Conservation (phyloP, 208 protist species). For the Angomonas deanei region DNA sequence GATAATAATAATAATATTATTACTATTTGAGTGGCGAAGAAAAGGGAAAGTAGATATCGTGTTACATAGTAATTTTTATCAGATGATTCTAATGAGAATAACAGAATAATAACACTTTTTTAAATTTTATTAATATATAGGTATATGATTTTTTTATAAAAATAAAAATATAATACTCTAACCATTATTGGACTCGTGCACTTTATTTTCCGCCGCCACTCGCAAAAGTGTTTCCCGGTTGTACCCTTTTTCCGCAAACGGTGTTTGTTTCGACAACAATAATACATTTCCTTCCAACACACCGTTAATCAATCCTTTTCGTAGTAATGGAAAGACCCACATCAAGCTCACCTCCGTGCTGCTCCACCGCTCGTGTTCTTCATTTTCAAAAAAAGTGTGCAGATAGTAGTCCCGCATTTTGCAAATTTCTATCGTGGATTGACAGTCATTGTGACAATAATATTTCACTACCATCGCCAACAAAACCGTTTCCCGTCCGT, state of each 20-base stretch:
- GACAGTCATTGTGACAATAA: slow-evolving; percentile 31
- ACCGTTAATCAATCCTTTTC: slow-evolving; percentile 71
- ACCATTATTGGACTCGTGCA: no score
- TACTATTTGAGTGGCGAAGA: not conserved
- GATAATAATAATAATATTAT: not conserved
- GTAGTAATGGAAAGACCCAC: slow-evolving; percentile 77
- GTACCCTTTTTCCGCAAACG: no score
- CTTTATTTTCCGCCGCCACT: no score
- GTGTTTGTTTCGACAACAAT: slow-evolving; percentile 44
- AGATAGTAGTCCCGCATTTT: slow-evolving; percentile 33
- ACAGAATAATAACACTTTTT: not conserved
- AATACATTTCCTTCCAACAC: slow-evolving; percentile 60
- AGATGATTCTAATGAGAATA: not conserved
- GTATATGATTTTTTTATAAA: not conserved
- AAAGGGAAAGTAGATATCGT: not conserved
- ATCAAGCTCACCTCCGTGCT: slow-evolving; percentile 24
- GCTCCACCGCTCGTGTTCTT: no score
- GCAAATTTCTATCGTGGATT: slow-evolving; percentile 31
- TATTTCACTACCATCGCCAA: slow-evolving; percentile 79
- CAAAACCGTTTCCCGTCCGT: slow-evolving; percentile 48
- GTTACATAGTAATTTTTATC: not conserved
- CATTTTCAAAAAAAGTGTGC: no score
- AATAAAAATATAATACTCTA: slow-evolving; percentile 2
- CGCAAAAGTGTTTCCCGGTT: no score
- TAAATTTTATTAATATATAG: not conserved